Percentiles rank a stretch among this genome's conserved stretches.
Conservation (phyloP, 163 green algal genomes). For the Chloroidium sp. region DNA sequence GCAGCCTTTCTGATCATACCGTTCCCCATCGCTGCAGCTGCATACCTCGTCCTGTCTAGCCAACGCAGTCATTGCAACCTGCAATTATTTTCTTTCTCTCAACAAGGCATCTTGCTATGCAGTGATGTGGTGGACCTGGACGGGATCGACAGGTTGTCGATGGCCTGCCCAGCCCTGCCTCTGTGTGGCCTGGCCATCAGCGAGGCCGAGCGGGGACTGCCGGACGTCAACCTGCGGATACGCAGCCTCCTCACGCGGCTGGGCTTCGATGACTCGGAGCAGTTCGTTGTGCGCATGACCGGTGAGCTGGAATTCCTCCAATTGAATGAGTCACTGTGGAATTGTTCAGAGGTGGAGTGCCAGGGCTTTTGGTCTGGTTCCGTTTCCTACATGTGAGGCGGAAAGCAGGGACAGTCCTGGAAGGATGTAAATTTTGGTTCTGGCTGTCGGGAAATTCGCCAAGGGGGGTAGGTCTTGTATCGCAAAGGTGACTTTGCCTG, state of each 20-base stretch:
- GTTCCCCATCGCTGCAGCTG: not conserved
- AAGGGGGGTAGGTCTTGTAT: no score
- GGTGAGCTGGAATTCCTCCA: slow-evolving; percentile 15
- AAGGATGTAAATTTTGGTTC: no score
- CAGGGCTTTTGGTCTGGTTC: no score
- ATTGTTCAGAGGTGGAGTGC: no score
- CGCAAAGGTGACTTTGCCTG: no score
- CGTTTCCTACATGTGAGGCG: no score
- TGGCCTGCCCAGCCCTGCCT: slow-evolving; percentile 97
- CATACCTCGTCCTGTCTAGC: no score
- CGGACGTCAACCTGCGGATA: slow-evolving; percentile 83
- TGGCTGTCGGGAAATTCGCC: no score
- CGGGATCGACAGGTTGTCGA: slow-evolving; percentile 62
- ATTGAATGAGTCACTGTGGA: no score
- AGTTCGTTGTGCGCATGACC: slow-evolving; percentile 92
- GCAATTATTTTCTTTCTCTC: no score
- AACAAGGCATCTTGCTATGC: slow-evolving; percentile 11
- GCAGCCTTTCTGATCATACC: slow-evolving; percentile 2
- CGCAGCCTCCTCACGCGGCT: slow-evolving; percentile 45
- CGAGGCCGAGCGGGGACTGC: slow-evolving; percentile 91
- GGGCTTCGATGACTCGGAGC: slow-evolving; percentile 44
- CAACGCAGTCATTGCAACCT: no score
- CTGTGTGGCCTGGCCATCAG: slow-evolving; percentile 95
- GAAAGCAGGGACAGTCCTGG: no score
- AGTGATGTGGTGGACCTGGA: slow-evolving; percentile 62